Evolutionary conservation across 495 filamentous ascomycete species (phyloP).

Genomic region (Aspergillus olivimuriae): DNA sequence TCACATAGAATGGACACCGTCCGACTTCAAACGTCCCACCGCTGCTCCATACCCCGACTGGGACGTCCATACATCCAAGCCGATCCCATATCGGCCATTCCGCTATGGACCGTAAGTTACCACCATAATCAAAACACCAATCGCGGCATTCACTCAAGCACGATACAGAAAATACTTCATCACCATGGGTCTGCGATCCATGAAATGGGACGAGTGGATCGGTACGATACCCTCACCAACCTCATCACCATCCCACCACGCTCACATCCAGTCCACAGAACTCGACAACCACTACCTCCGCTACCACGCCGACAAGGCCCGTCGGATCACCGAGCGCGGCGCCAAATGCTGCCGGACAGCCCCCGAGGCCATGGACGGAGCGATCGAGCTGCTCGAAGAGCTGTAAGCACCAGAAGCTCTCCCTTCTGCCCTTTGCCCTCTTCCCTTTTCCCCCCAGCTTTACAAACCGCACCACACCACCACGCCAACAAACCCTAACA

Average conservation of each 20-base stretch:
- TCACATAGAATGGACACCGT: slow-evolving; percentile 59
- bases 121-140: slow-evolving; percentile 7
- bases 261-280: slow-evolving; percentile 36
- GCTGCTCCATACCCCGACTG: slow-evolving; percentile 65
- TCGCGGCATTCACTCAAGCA: too few relatives aligned
- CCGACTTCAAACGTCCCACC: slow-evolving; percentile 59
- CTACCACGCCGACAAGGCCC: slow-evolving; percentile 69
- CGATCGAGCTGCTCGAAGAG: slow-evolving; percentile 75
- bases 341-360: slow-evolving; percentile 63
- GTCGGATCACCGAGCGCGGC: slow-evolving; percentile 65
- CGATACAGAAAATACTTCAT: slow-evolving; percentile 58
- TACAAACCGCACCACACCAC: background rate
- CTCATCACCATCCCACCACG: slow-evolving; percentile 6
- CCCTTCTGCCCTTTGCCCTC: too few relatives aligned
- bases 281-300: slow-evolving; percentile 77
- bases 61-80: slow-evolving; percentile 65
- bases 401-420: slow-evolving; percentile 42
- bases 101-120: slow-evolving; percentile 60
- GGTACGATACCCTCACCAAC: slow-evolving; percentile 22
- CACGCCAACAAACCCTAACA: background rate
- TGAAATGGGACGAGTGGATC: slow-evolving; percentile 82
- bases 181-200: slow-evolving; percentile 75
- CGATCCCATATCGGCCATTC: slow-evolving; percentile 80
- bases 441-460: background rate
- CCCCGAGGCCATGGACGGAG: slow-evolving; percentile 69